Base-by-base conservation (phyloP, 2,329 filamentous ascomycete genomes). In the Sarocladiaceae sp. region DNA sequence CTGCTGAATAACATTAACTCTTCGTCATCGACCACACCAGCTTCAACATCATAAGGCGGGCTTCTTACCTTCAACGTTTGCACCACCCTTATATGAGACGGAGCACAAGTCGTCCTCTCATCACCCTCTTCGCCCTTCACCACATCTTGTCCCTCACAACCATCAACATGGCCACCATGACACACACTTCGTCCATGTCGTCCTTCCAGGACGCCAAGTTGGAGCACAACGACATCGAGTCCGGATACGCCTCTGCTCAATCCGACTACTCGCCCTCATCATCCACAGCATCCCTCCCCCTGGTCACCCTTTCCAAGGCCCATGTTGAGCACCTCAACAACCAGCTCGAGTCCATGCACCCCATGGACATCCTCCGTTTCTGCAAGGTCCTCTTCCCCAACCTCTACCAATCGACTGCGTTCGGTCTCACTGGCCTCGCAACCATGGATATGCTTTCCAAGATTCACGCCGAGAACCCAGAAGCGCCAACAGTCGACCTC, bases 301-400 rank as follows among this genome's bases (percentile, higher is more conserved):
- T 89, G 55, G 79, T 97, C 62, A 84, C 86, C 70, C 90, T 99
- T 75, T 93, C 90, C 59, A 87, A 87, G 68, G 82, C 87, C 57
- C 93, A 99, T 70, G 78, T 97, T 60, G 86, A 89, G 63, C 93
- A 93, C 71, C 80, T 99, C 68, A 99, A 99, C 78, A 74, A 84
- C 58, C 90, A 96, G 71, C 76, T 99, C 61, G 88, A 94, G 69
- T 82, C 86, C 65, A 88, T 97, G 70, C 84, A 92, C 66, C 90
- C 94, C 56, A 79, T 93, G 79, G 93, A 97, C 58, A 87, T 97
- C 62, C 82, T 99, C 55, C 87, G 85, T 72, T 97, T 96, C 88
- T 90, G 87, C 78, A 88, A 93, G 66, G 86, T 88, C 61, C 87
- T 93, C 61, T 87, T 99, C 62, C 94, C 94, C 63, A 87, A 87